Evolutionary conservation across 2,329 filamentous ascomycete genomes (phyloP), one percentile per base, ranked within the genome.

Genomic region (Cryphonectria naterciae): DNA sequence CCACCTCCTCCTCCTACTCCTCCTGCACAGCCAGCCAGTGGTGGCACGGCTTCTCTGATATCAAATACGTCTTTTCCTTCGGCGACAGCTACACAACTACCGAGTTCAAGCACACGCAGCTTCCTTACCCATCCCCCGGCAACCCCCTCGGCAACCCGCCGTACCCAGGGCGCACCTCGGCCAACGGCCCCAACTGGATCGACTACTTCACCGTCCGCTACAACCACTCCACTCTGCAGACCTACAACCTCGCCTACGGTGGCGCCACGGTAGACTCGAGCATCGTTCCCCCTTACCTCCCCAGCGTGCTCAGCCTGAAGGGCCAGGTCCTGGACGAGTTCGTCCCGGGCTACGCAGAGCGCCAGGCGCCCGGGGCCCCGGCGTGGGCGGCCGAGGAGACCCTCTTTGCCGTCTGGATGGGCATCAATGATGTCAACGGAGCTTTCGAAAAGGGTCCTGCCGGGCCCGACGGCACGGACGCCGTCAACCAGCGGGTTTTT

Each of bases 71-170:
- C 2, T 84, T 84, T 70, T 77, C 81, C 62, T 84, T 84, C 28
- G 70, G 70, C 39, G 37, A 72, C 61, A 70, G 68, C 28, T 72
- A 72, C 68, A 72, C 70, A 0, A 37, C 49, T 37, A 72, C 70
- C 49, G 85, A 86, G 11, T 92, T 92, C 78, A 80, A 89, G 71
- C 80, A 85, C 58, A 83, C 79, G 15, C 81, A 83, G 32, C 78
- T 82, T 0, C 84, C 88, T 3, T 65, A 64, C 52, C 88, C 90
- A 1, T 85, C 82, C 10, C 73, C 81, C 2, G 77, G 81, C 0
- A 89, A 90, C 73, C 88, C 89, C 0, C 81, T 92, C 61, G 90
- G 90, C 0, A 92, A 92, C 75, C 89, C 89, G 0, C 73, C 81
- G 0, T 88, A 86, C 73, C 86, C 85, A 0, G 84, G 85, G 32